Evolutionary conservation across 345 rosid species (phyloP), one percentile per base, ranked within the genome.

Genomic region (Noccaea caerulescens): DNA sequence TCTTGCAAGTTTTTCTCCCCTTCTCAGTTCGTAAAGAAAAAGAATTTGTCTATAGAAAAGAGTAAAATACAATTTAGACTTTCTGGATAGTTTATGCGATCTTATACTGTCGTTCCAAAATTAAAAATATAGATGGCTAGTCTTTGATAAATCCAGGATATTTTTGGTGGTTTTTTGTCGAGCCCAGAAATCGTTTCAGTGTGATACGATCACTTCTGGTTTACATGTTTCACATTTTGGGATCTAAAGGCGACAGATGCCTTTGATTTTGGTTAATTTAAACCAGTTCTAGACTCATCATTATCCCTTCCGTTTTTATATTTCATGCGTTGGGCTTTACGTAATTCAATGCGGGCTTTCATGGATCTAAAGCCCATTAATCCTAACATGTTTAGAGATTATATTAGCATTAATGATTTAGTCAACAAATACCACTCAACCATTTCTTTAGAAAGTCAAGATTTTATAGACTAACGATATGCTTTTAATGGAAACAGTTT

Each of bases 361-460:
- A 47, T 47, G 42, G 6, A 34, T 34, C 11, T 44, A 68, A 61
- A 64, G 72, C 65, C 56, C 56, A 36, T 20, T 57, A 45, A 25
- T 6, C 10, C 34, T 66, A 33, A 4, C 12, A 9, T 33, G 14
- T 18, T 46, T 25, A 32, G 71, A 44, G 46, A 44, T 57, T n/a
- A 37, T 9, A 39, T 39, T 13, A 33, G 33, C 58, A 58, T 30
- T 14, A 49, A 5, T n/a, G 44, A 55, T 33, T 20, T 33, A 68
- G 72, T 56, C 55, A 64, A 64, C 60, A 44, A 44, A 44, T 11
- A 68, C 34, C 55, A 36, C n/a, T 33, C 53, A 11, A 18, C 7
- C n/a, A 9, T 41, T 9, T 53, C 39, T n/a, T 14, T 34, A 23
- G 10, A 11, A 47, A 52, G 39, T 66, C 60, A 65, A 36, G 6